Base-by-base conservation (phyloP, 2,329 filamentous ascomycete genomes). In the Pyrenophora tritici-repentis region DNA sequence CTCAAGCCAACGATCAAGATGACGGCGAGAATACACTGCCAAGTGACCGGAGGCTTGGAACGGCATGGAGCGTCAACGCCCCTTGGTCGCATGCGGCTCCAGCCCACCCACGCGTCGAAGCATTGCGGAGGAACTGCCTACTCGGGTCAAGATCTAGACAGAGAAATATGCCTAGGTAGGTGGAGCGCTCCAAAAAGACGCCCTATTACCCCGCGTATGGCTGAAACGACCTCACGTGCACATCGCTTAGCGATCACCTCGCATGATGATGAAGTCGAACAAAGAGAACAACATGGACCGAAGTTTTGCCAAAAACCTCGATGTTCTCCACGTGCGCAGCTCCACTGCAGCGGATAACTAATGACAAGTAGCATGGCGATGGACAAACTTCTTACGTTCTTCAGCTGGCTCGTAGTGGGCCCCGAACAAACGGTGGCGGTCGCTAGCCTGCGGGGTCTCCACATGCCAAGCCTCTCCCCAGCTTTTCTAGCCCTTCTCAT, bases 401-500 rank as follows among this genome's bases (percentile, higher is more conserved):
- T 52, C 18, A 20, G 49, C 58, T 62, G 62, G 58, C 47, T 52
- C 35, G 46, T 20, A 14, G 61, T 61, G 58, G 53, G 44, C 43
- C 53, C 38, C 14, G 24, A 29, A 35, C 40, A 34, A 37, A 43
- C 40, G 44, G 49, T 55, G 55, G 53, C 46, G 45, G 42, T 51
- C 12, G 36, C 48, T 54, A 40, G 45, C 37, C 60, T 59, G 63
- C 63, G 64, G 64, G 66, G 60, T 62, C 65, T 57, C 65, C 65
- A 68, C 56, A 54, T 44, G 61, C 64, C 62, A 65, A 68, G 63
- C 17, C 44, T 37, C 48, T 36, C 62, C 61, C 62, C 63, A 60
- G 52, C 50, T 54, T 57, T 49, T 26, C 22, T 42, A 32, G 26
- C 9, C 55, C 42, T 54, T 52, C 47, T 45, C 51, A 17, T 49